Evolutionary conservation across 169 alveolate genomes (phyloP), one percentile per base, ranked within the genome.

Genomic region (Amoebophrya sp.): DNA sequence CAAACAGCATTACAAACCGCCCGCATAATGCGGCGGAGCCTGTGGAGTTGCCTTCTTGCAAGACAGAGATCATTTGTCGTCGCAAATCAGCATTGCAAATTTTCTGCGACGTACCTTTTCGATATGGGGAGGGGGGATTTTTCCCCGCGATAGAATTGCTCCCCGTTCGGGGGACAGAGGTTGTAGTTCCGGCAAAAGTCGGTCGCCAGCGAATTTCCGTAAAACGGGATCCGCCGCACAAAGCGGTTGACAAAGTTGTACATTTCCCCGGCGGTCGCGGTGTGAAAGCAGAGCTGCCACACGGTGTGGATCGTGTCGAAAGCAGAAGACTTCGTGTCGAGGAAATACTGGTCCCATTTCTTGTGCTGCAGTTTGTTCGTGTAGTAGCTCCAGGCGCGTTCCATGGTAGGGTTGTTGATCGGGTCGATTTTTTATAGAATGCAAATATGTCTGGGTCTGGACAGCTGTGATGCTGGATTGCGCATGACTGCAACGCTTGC

Each of bases 211-310:
- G 83, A 66, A 25, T 66, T 66, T 7, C 83, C 83, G 83, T 25
- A 25, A 25, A 66, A 66, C 35, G 29, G 83, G 39, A 66, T 2
- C 32, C 10, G 12, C 10, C 83, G 83, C 32, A 66, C 83, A n/a
- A 66, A 66, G 83, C 83, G 83, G 35, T 66, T 66, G 35, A 66
- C 83, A 25, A 66, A 66, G 83, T 66, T 66, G 83, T 66, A 66
- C 83, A 66, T 66, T n/a, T 66, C 83, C 38, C 83, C 83, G 35
- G 83, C 83, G 7, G 83, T 66, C 35, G 83, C 83, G 10, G 83
- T 66, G 83, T 66, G 83, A 25, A 66, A 25, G 32, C 83, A 66
- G 32, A 66, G 35, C 35, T 66, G 83, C 83, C 83, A 66, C 2
- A 66, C 32, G 10, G 83, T 66, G 83, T 66, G 1, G 35, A n/a